A percentile compares a stretch with the other conserved stretches of the same genome.
Conservation (phyloP, 2,329 filamentous ascomycete species). For the Pseudovirgaria hyperparasitica region DNA sequence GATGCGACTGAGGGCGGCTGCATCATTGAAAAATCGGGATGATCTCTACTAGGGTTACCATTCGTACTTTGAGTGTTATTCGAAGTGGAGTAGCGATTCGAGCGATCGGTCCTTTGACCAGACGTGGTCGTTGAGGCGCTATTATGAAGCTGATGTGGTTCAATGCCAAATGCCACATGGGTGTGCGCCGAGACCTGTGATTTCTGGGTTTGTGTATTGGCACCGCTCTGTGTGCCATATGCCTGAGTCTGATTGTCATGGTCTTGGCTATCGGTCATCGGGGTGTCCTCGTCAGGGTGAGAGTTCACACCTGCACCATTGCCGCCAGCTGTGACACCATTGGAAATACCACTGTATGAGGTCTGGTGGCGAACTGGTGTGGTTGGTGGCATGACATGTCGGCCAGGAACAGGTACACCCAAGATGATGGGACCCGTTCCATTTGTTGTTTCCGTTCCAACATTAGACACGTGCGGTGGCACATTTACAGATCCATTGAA, state of each 20-base stretch:
- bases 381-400: conserved; percentile 29
- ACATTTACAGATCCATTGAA: too few species aligned
- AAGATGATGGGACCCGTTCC: conserved; percentile 39
- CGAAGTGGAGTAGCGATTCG: conserved; percentile 45
- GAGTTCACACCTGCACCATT: conserved; percentile 31
- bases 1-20: conserved; percentile 40
- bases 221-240: conserved; percentile 13
- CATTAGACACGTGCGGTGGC: conserved; percentile 27
- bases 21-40: conserved; percentile 42
- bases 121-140: conserved; percentile 80
- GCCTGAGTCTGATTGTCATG: conserved; percentile 20
- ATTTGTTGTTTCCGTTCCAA: conserved; percentile 28
- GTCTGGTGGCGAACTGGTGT: conserved; percentile 18
- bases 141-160: conserved; percentile 55
- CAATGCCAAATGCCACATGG: conserved; percentile 44
- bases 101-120: conserved; percentile 66
- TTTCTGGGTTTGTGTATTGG: conserved; percentile 40
- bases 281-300: conserved; percentile 27
- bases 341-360: conserved; percentile 45
- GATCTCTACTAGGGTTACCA: conserved; percentile 37
- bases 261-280: conserved; percentile 32
- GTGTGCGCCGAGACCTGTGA: conserved; percentile 54
- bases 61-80: conserved; percentile 64
- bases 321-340: conserved; percentile 38
- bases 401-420: conserved; percentile 50